Percentiles rank a stretch among this genome's conserved stretches.
Evolutionary conservation across 208 protist genomes (phyloP).

Genomic region (Crithidia bombi): DNA sequence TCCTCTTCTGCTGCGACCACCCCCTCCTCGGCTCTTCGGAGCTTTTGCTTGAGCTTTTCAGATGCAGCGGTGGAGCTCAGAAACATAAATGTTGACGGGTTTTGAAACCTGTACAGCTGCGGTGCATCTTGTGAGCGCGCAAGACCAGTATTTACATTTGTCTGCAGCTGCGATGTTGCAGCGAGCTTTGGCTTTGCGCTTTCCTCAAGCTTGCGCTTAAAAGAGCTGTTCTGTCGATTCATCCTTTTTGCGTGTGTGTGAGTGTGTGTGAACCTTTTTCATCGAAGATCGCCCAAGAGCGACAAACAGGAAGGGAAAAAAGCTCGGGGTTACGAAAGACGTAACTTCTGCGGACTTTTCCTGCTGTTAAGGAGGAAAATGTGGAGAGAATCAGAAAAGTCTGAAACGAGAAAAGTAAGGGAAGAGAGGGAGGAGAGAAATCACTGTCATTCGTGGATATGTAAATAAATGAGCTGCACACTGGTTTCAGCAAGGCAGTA

Average conservation of each 20-base stretch:
- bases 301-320: background rate
- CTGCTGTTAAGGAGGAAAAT: background rate
- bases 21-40: conserved; percentile 16
- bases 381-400: background rate
- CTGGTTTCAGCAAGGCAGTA: too few species aligned
- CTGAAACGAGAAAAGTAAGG: background rate
- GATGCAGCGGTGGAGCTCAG: conserved; percentile 27
- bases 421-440: background rate
- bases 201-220: conserved; percentile 50
- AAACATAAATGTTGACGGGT: conserved; percentile 66
- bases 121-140: conserved; percentile 51
- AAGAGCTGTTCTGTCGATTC: background rate
- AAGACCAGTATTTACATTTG: conserved; percentile 80
- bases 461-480: too few species aligned
- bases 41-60: conserved; percentile 27
- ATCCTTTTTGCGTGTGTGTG: conserved; percentile 8
- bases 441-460: too few species aligned
- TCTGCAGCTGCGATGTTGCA: conserved; percentile 59
- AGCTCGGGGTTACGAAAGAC: background rate
- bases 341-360: background rate
- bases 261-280: background rate
- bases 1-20: background rate
- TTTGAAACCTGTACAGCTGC: conserved; percentile 85
- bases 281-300: background rate
- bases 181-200: conserved; percentile 50